phyloP scores from a whole-genome alignment of 176 grass and related monocot species.

The Carex pumila region DNA sequence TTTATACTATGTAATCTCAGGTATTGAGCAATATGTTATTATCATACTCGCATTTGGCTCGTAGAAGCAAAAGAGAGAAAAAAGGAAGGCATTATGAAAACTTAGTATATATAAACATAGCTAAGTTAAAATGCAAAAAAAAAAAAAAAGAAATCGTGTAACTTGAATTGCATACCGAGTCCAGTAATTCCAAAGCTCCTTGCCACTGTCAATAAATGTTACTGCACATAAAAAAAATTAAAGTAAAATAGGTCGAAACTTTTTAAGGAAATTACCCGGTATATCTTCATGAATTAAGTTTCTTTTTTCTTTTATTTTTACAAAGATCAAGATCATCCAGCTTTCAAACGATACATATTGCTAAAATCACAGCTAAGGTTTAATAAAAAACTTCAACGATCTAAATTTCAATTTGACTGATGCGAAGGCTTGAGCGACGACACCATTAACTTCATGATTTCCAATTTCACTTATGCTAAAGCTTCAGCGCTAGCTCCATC shows the following conservation, averaged over 20 bases:
- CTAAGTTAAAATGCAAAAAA: neutral
- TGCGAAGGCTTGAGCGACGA: too few relatives aligned
- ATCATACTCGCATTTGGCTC: conserved; percentile 90
- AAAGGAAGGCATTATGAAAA: neutral
- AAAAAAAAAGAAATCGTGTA: neutral
- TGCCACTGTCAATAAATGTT: conserved; percentile 78
- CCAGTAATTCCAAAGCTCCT: conserved; percentile 72
- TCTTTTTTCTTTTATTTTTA: neutral
- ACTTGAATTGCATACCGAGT: conserved; percentile 27
- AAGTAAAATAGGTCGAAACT: neutral
- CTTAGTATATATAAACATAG: neutral
- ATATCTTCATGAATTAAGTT: neutral
- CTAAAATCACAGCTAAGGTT: too few relatives aligned
- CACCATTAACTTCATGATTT: too few relatives aligned
- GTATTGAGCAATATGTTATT: conserved; percentile 92
- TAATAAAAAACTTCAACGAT: too few relatives aligned
- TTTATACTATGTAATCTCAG: conserved; percentile 87
- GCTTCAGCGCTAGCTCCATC: too few relatives aligned
- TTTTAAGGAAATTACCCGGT: neutral
- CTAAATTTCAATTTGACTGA: neutral
- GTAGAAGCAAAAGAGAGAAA: conserved; percentile 19
- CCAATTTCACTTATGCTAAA: too few relatives aligned
- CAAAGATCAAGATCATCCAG: neutral
- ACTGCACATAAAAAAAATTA: conserved; percentile 34
- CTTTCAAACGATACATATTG: neutral